Evolutionary conservation across 1,284 basidiomycete species (phyloP), one percentile per base, ranked within the genome.

Genomic region (Neonothopanus nambi): DNA sequence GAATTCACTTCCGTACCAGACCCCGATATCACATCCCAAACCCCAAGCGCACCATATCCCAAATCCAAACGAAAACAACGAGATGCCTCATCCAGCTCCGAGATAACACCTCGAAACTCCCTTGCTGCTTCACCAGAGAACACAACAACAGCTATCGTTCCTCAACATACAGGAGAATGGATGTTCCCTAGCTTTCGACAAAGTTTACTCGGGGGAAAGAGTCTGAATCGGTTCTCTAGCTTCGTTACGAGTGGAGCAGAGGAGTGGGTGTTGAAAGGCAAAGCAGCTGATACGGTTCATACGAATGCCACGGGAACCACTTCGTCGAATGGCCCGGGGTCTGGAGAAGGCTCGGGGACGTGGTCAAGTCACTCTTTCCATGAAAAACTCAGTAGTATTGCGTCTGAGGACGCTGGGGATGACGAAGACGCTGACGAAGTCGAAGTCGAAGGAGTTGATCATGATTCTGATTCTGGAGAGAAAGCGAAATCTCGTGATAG

Each of bases 201-300:
- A 45, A 86, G 81, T 57, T 73, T 92, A 0, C 79, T 93, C 1
- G 84, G 89, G 21, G 87, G 89, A 5, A 89, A 85, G 69, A 82
- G 80, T 46, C 69, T 93, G 52, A 92, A 93, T 65, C 78, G 91
- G 17, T 93, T 93, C 70, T 90, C 88, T 0, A 85, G 78, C 57
- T 93, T 93, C 65, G 91, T 93, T 18, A 90, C 87, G 1, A 89
- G 85, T 56, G 91, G 91, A 37, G 91, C 90, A 6, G 91, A 93
- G 65, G 85, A 86, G 53, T 92, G 84, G 72, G 77, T 91, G 5
- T 75, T 91, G 17, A 81, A 85, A 46, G 89, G 88, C 48, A 70
- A 67, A 40, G 54, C 70, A 15, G 61, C 59, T 21, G 63, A 65
- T 37, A 52, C 57, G 40, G 41, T 55, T 36, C 59, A 58, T 38